Percentiles rank a stretch among this genome's conserved stretches.
phyloP scores from a whole-genome alignment of 106 monocot species.

The Narthecium ossifragum region DNA sequence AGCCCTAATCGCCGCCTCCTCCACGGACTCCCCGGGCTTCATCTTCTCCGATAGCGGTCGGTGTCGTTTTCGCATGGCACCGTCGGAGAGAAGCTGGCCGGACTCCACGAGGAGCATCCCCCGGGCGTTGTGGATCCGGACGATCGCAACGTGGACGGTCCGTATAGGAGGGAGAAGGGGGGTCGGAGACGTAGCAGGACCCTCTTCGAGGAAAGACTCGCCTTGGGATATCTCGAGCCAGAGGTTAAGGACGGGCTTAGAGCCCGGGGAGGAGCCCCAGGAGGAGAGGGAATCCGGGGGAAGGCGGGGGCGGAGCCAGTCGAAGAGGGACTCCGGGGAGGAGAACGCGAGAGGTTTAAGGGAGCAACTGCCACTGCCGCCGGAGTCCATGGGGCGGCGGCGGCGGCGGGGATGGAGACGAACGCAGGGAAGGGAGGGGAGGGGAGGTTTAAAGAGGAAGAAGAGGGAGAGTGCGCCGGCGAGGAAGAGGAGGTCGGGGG shows the following conservation, averaged over 20 bases:
- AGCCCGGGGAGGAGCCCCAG: conserved; percentile 72
- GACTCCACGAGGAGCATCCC: conserved; percentile 62
- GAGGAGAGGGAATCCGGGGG: conserved; percentile 46
- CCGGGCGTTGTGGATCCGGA: conserved; percentile 38
- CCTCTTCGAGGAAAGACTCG: conserved; percentile 41
- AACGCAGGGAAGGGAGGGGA: conserved; percentile 4
- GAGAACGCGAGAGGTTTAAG: conserved; percentile 46
- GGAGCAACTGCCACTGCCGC: neutral
- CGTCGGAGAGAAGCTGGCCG: conserved; percentile 82
- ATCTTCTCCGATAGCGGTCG: conserved; percentile 91
- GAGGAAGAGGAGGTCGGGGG: neutral
- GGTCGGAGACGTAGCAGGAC: neutral
- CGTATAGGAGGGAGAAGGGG: conserved; percentile 28
- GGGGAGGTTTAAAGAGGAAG: too few relatives aligned
- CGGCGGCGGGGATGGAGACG: conserved; percentile 4
- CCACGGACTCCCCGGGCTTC: conserved; percentile 70
- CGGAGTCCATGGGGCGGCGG: neutral
- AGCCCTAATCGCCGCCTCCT: conserved; percentile 55
- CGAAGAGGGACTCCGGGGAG: conserved; percentile 58
- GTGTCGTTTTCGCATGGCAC: conserved; percentile 39
- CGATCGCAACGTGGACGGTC: conserved; percentile 58
- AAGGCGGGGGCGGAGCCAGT: conserved; percentile 59
- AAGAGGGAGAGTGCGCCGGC: neutral
- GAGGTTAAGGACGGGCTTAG: conserved; percentile 78
- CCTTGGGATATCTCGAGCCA: conserved; percentile 68